Percentiles rank a stretch among this genome's conserved stretches.
phyloP scores from a whole-genome alignment of 2,329 filamentous ascomycete genomes.

The Aspergillus caelatus region DNA sequence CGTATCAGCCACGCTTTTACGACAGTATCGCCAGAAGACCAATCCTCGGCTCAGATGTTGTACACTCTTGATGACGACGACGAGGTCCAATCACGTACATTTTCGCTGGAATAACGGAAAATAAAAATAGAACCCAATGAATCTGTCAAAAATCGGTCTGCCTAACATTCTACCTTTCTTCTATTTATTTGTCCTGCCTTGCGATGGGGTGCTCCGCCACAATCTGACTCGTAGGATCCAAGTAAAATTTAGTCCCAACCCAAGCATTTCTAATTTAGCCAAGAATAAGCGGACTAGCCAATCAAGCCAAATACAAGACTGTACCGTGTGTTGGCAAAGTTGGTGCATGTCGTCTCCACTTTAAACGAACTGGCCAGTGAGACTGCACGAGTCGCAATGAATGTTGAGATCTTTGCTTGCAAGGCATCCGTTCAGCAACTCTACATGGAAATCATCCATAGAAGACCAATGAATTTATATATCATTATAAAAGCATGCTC shows the following conservation, averaged over 20 bases:
- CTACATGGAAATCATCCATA: neutral
- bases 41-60: neutral
- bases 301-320: neutral
- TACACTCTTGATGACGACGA: neutral
- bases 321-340: neutral
- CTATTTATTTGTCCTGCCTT: neutral
- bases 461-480: too few species aligned
- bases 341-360: neutral
- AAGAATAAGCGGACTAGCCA: neutral
- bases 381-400: neutral
- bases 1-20: neutral
- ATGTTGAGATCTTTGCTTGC: neutral
- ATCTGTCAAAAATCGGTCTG: neutral
- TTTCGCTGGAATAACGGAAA: neutral
- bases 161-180: neutral
- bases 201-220: neutral
- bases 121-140: neutral
- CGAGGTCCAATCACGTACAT: neutral
- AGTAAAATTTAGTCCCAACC: neutral
- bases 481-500: neutral
- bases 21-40: neutral
- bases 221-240: neutral
- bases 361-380: neutral
- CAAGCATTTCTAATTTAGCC: neutral
- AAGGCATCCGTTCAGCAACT: neutral